Conservation (phyloP, 805 yeast species). For the Yarrowia sp. region DNA sequence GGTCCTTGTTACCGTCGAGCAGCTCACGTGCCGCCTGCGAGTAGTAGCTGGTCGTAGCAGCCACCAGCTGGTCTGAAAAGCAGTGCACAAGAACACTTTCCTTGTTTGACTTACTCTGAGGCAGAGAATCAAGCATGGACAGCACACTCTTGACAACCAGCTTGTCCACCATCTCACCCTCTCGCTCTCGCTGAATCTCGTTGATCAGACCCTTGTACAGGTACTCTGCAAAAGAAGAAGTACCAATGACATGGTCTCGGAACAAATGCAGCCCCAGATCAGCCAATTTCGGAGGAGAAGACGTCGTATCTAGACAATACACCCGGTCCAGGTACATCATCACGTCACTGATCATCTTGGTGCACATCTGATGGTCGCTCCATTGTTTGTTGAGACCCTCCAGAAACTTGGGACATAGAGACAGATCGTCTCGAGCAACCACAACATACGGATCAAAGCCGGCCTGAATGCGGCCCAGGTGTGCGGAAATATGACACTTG, state of each 20-base stretch:
- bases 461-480: slow-evolving; percentile 32
- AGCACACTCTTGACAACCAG: slow-evolving; percentile 60
- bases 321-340: slow-evolving; percentile 85
- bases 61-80: slow-evolving; percentile 66
- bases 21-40: slow-evolving; percentile 47
- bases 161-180: slow-evolving; percentile 56
- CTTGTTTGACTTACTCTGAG: slow-evolving; percentile 38
- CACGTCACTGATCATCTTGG: slow-evolving; percentile 79
- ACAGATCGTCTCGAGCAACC: not conserved
- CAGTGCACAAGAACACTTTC: slow-evolving; percentile 61
- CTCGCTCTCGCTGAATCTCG: slow-evolving; percentile 57
- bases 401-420: slow-evolving; percentile 36
- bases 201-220: slow-evolving; percentile 51
- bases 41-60: slow-evolving; percentile 57
- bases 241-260: slow-evolving; percentile 56
- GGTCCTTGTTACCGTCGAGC: slow-evolving; percentile 44
- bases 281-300: slow-evolving; percentile 53
- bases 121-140: slow-evolving; percentile 63
- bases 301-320: slow-evolving; percentile 64
- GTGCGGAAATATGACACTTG: slow-evolving; percentile 46
- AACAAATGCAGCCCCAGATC: slow-evolving; percentile 73
- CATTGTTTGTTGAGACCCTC: slow-evolving; percentile 49
- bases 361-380: slow-evolving; percentile 68
- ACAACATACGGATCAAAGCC: not conserved
- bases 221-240: slow-evolving; percentile 50